Evolutionary conservation across 495 filamentous ascomycete genomes (phyloP), one percentile per base, ranked within the genome.

Genomic region (Cercophora scortea): DNA sequence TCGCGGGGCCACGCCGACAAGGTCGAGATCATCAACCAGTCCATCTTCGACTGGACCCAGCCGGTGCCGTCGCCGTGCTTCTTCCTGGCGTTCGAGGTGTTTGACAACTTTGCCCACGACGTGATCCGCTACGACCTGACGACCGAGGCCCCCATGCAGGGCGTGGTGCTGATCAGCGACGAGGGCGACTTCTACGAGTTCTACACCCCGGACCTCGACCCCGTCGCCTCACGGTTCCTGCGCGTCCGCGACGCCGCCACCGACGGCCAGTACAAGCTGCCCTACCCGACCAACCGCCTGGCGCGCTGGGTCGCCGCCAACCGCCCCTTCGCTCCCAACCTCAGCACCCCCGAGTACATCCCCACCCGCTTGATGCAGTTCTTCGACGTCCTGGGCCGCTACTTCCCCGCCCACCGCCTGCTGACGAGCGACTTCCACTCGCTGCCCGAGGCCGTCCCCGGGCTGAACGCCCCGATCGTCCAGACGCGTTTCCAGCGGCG

Each of bases 51-150:
- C 65, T 99, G 94, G 93, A 73, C 85, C 56, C 77, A 75, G 19
- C 87, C 87, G 53, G 89, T 95, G 13, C 83, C 89, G 8, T 87
- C 84, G 1, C 92, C 93, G 0, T 96, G 93, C 74, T 99, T 93
- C 74, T 96, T 99, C 74, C 79, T 99, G 5, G 93, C 91, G n/a
- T 84, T 99, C 59, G 93, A 99, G 64, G 93, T 99, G 51, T 91
- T 96, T 61, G 93, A 99, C 71, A 99, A 99, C 70, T 97, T 99
- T 69, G 83, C 88, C 18, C 93, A 99, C 72, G 93, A 99, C 72
- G 77, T 83, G 40, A 80, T 99, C 59, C 89, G 93, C 57, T 96
- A 95, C 75, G 83, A 96, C 67, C 70, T 78, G 6, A 60, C 68
- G 35, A 94, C 89, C 15, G 83, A 87, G 60, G 62, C 81, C 45